A percentile compares a stretch with the other conserved stretches of the same genome.
Evolutionary conservation across 2,329 filamentous ascomycete genomes (phyloP).

Genomic region (Sporothrix luriei): DNA sequence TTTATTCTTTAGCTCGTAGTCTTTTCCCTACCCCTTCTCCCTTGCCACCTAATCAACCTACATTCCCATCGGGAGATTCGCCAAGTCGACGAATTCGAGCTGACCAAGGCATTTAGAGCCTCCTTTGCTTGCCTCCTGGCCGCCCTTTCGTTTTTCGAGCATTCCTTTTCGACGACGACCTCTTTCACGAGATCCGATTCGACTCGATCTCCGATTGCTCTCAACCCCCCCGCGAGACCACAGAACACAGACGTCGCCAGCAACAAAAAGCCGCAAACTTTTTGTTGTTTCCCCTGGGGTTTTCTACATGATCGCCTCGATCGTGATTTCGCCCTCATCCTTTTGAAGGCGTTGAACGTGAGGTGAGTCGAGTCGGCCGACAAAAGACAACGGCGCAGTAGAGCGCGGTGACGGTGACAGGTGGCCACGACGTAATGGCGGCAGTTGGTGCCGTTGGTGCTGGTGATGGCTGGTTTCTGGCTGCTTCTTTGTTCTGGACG

Average conservation of each 20-base stretch:
- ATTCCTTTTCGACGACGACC: conserved; percentile 6
- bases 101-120: conserved; percentile 16
- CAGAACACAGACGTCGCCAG: conserved; percentile 7
- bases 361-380: conserved; percentile 36
- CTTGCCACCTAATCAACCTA: conserved; percentile 21
- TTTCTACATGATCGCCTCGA: conserved; percentile 37
- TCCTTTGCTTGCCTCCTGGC: conserved; percentile 25
- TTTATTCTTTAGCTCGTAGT: conserved; percentile 21
- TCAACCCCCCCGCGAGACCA: not conserved
- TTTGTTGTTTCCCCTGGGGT: conserved; percentile 21
- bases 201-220: not conserved
- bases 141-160: not conserved
- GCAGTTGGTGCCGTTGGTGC: not conserved
- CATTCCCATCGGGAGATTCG: conserved; percentile 31
- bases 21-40: not conserved
- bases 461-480: not conserved
- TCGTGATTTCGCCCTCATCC: conserved; percentile 34
- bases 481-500: not conserved
- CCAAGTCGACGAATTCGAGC: conserved; percentile 20
- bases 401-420: not conserved
- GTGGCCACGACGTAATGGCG: not conserved
- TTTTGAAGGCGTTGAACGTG: conserved; percentile 37
- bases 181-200: conserved; percentile 15
- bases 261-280: conserved; percentile 28
- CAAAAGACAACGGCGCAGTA: not conserved